Conservation (phyloP, 2,329 filamentous ascomycete species). For the Exophiala spinifera region DNA sequence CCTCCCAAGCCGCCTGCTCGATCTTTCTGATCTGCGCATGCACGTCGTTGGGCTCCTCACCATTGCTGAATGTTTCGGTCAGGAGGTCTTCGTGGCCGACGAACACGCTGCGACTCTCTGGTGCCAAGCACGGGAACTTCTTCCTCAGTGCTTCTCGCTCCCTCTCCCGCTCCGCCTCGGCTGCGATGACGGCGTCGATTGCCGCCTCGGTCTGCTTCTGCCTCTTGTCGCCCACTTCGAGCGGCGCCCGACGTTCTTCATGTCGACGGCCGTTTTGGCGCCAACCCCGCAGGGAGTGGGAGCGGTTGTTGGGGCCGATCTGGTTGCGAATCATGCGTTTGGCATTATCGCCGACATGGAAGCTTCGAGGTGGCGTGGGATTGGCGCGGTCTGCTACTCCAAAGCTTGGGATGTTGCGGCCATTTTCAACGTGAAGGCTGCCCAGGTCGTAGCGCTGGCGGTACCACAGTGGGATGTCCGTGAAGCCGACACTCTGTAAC, state of each 20-base stretch:
- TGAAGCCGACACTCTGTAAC: constrained; percentile 67
- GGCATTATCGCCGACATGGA: constrained; percentile 5
- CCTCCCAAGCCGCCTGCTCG: constrained; percentile 19
- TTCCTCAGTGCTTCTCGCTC: constrained; percentile 5
- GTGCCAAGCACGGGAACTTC: constrained; percentile 8
- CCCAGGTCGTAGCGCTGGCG: constrained; percentile 44
- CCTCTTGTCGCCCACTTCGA: background rate
- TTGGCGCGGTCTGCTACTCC: constrained; percentile 11
- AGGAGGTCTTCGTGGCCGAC: constrained; percentile 10
- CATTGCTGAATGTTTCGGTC: constrained; percentile 17
- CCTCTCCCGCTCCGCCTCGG: background rate
- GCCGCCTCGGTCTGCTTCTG: background rate
- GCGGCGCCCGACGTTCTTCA: background rate
- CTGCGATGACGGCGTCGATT: background rate
- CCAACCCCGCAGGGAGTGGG: background rate
- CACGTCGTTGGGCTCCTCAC: constrained; percentile 13
- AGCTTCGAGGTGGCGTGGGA: background rate
- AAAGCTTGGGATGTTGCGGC: constrained; percentile 14
- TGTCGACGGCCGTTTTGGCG: background rate
- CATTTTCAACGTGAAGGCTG: constrained; percentile 29
- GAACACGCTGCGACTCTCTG: constrained; percentile 5
- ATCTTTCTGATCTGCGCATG: constrained; percentile 10
- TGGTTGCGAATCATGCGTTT: constrained; percentile 12
- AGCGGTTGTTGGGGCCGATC: background rate
- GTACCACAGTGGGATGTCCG: constrained; percentile 56